These are phyloP conservation scores for Phaeosphaeria sp. DNA, from an alignment of 2,329 filamentous ascomycete species.

Conservation along the genomic window DNA sequence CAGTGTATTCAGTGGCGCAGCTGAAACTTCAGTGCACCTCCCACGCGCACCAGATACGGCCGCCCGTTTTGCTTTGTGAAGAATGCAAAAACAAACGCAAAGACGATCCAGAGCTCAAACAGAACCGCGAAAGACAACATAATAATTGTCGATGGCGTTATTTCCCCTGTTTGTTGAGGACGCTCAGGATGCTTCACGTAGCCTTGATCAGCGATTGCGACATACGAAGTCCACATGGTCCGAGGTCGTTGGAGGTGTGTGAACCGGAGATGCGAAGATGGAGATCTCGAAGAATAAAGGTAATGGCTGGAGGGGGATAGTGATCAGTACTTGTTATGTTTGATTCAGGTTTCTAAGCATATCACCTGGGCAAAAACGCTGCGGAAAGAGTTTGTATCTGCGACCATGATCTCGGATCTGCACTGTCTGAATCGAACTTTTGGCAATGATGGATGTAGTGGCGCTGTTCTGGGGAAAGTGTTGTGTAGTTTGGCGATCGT, in stretches of 20 bases:
- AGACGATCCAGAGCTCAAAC: conserved; percentile 12
- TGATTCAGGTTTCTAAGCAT: too few species aligned
- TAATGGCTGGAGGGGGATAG: background rate
- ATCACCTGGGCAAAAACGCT: background rate
- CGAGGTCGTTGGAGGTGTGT: background rate
- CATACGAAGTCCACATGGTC: background rate
- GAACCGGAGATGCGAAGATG: background rate
- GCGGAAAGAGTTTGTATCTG: background rate
- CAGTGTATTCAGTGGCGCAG: background rate
- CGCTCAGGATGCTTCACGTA: too few species aligned
- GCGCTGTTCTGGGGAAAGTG: background rate
- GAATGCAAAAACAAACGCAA: conserved; percentile 10
- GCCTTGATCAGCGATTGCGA: background rate
- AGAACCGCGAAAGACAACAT: background rate
- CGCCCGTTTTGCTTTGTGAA: conserved; percentile 7
- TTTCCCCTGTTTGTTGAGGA: background rate
- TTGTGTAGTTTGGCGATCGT: too few species aligned
- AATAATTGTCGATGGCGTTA: conserved; percentile 7
- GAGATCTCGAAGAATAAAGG: too few species aligned
- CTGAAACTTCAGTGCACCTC: conserved; percentile 6
- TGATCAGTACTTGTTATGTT: too few species aligned
- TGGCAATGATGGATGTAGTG: background rate
- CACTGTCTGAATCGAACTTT: background rate
- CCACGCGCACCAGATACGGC: conserved; percentile 2
- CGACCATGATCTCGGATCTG: background rate